Evolutionary conservation across 805 yeast species (phyloP).

Genomic region (Candida krabiensis): DNA sequence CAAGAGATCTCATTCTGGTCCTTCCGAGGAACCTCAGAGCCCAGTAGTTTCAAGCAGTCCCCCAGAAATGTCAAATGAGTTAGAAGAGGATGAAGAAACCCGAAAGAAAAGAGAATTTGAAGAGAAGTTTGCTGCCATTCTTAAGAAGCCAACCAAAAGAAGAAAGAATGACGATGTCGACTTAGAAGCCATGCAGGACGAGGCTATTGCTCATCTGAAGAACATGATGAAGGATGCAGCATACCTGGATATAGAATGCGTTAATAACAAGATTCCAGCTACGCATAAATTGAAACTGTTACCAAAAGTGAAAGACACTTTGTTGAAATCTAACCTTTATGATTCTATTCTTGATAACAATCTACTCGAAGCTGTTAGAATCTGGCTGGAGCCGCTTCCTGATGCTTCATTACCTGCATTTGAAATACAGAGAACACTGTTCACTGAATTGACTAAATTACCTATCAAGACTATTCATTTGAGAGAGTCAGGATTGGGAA

Average conservation of each 20-base stretch:
- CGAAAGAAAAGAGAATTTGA: slow-evolving; percentile 76
- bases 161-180: slow-evolving; percentile 87
- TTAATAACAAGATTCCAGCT: slow-evolving; percentile 65
- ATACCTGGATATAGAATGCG: slow-evolving; percentile 60
- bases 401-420: slow-evolving; percentile 98
- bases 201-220: slow-evolving; percentile 74
- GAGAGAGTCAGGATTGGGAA: slow-evolving; percentile 92
- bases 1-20: slow-evolving; percentile 9
- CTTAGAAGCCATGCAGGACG: slow-evolving; percentile 93
- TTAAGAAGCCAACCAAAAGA: slow-evolving; percentile 60
- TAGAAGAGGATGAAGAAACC: slow-evolving; percentile 20
- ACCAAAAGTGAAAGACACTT: slow-evolving; percentile 71
- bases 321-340: slow-evolving; percentile 81
- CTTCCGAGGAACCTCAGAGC: slow-evolving; percentile 5
- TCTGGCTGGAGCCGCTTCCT: slow-evolving; percentile 98
- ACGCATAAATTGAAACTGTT: slow-evolving; percentile 75
- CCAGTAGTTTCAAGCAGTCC: too few relatives aligned
- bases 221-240: slow-evolving; percentile 91
- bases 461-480: slow-evolving; percentile 96
- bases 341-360: slow-evolving; percentile 94
- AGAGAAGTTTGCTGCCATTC: slow-evolving; percentile 73
- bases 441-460: slow-evolving; percentile 67
- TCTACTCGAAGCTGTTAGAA: slow-evolving; percentile 85
- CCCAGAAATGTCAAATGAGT: too few relatives aligned
- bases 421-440: slow-evolving; percentile 88